Percentiles rank a stretch among this genome's conserved stretches.
Evolutionary conservation across 108 stramenopile genomes (phyloP).

Genomic region (Parietichytrium sp.): DNA sequence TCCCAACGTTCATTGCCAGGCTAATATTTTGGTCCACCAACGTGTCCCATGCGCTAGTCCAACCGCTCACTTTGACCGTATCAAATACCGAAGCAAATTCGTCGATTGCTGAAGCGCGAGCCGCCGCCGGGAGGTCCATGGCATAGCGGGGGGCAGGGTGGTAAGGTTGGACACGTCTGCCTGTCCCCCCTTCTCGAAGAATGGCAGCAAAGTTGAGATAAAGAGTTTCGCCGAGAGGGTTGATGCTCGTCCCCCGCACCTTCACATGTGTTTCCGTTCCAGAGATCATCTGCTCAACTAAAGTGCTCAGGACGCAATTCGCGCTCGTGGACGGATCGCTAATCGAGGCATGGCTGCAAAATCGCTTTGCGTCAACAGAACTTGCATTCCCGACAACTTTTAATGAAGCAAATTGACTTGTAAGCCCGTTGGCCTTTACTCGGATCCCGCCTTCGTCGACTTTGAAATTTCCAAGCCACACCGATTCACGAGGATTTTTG

Average conservation of each 20-base stretch:
- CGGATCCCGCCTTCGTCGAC: not conserved
- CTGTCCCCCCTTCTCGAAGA: not conserved
- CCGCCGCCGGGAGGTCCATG: not conserved
- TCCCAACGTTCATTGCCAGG: not conserved
- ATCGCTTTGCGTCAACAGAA: not conserved
- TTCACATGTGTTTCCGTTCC: slow-evolving; percentile 3
- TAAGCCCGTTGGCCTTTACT: not conserved
- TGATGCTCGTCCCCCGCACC: not conserved
- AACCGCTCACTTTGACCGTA: slow-evolving; percentile 19
- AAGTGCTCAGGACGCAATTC: not conserved
- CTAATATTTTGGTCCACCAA: not conserved
- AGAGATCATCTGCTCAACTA: not conserved
- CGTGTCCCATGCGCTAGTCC: slow-evolving; percentile 2
- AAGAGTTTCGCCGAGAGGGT: not conserved
- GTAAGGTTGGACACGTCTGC: not conserved
- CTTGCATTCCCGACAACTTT: too few species aligned
- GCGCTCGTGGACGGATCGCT: not conserved
- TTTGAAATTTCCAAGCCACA: not conserved
- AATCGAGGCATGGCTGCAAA: not conserved
- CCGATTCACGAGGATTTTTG: not conserved
- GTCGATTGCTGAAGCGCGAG: not conserved
- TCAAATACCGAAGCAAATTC: not conserved
- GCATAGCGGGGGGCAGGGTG: slow-evolving; percentile 20
- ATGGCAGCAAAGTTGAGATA: not conserved
- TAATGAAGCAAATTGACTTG: too few species aligned